These are phyloP conservation scores for Albugo candida DNA, from an alignment of 352 stramenopile species.

Conservation along the genomic window DNA sequence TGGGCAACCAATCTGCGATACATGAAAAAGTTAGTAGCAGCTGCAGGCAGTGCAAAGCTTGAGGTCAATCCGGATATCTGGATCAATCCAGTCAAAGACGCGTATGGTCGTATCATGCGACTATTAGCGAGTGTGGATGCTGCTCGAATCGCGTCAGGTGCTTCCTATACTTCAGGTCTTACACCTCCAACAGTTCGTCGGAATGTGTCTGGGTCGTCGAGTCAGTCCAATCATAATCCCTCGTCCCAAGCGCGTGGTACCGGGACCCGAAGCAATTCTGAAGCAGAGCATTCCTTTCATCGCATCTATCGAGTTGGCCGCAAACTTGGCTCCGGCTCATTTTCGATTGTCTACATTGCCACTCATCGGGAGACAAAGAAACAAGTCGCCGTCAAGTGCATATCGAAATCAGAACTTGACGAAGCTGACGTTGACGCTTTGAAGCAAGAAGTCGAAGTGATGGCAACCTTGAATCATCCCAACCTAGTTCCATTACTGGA, in stretches of 20 bases:
- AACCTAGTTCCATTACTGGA: conserved; percentile 54
- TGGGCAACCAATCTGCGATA: conserved; percentile 26
- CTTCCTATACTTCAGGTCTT: too few species aligned
- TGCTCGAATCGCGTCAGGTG: background rate
- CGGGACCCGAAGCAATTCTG: conserved; percentile 24
- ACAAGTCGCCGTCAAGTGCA: conserved; percentile 66
- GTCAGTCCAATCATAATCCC: background rate
- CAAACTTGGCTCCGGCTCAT: conserved; percentile 71
- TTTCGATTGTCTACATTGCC: conserved; percentile 75
- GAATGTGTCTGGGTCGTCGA: conserved; percentile 2
- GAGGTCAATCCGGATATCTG: conserved; percentile 30
- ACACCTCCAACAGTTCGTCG: conserved; percentile 1
- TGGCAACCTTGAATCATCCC: conserved; percentile 44
- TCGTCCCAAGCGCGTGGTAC: conserved; percentile 5
- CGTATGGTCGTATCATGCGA: conserved; percentile 69
- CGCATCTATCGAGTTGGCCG: conserved; percentile 61
- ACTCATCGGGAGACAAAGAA: conserved; percentile 50
- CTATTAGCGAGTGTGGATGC: conserved; percentile 21
- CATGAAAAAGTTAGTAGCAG: conserved; percentile 58
- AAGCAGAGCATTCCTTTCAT: conserved; percentile 30
- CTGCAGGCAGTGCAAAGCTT: conserved; percentile 54
- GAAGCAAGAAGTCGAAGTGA: conserved; percentile 53
- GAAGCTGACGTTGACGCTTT: conserved; percentile 28
- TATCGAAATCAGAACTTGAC: conserved; percentile 33
- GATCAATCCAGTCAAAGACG: conserved; percentile 47